Evolutionary conservation across 257 asterid species (phyloP).

Genomic region (Ballota nigra): DNA sequence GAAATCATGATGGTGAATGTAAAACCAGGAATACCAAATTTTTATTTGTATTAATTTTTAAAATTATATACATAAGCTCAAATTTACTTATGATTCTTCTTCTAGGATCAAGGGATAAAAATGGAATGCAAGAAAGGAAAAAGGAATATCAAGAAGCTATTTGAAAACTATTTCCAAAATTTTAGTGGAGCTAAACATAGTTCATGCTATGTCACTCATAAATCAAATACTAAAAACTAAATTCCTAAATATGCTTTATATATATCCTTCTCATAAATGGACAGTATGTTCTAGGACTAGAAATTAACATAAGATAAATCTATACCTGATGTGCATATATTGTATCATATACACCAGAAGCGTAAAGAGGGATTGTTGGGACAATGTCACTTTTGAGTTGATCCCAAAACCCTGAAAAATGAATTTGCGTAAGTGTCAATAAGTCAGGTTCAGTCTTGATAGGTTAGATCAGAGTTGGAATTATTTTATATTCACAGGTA

Average conservation of each 20-base stretch:
- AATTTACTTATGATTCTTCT: not conserved
- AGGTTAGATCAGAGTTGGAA: no score
- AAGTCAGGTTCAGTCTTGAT: no score
- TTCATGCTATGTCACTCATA: not conserved
- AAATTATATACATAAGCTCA: constrained; percentile 19
- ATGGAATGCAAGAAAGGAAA: not conserved
- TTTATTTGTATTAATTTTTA: not conserved
- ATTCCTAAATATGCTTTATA: not conserved
- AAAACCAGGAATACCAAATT: not conserved
- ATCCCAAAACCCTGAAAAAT: no score
- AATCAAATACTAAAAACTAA: constrained; percentile 6
- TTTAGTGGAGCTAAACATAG: not conserved
- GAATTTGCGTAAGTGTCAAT: no score
- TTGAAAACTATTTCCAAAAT: not conserved
- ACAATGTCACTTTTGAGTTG: no score
- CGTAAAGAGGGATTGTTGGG: constrained; percentile 67
- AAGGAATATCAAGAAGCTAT: not conserved
- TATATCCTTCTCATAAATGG: not conserved
- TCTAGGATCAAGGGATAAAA: not conserved
- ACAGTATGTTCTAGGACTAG: constrained; percentile 6
- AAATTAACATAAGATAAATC: constrained; percentile 1
- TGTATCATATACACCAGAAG: constrained; percentile 74
- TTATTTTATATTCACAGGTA: no score
- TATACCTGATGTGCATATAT: constrained; percentile 95
- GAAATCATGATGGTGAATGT: not conserved